These are phyloP conservation scores for Mortierella polycephala DNA, from an alignment of 371 early-diverging fungal species.

Conservation along the genomic window DNA sequence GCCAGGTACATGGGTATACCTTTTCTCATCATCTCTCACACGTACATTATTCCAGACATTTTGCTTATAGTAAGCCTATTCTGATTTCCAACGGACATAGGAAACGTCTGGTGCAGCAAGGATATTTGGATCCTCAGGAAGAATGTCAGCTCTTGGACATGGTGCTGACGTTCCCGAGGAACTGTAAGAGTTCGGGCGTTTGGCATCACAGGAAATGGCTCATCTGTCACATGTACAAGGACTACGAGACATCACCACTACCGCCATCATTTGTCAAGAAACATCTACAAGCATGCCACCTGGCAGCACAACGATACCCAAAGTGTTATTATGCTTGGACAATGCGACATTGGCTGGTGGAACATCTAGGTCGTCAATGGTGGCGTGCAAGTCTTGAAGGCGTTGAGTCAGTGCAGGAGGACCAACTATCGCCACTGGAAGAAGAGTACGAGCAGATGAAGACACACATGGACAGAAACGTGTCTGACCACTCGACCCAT, in stretches of 20 bases:
- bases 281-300: conserved; percentile 56
- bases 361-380: conserved; percentile 43
- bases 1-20: conserved; percentile 55
- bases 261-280: conserved; percentile 35
- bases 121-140: conserved; percentile 32
- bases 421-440: conserved; percentile 17
- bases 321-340: conserved; percentile 70
- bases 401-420: not conserved
- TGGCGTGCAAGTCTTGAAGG: conserved; percentile 27
- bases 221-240: conserved; percentile 21
- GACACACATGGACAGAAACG: conserved; percentile 58
- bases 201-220: conserved; percentile 69
- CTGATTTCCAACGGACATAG: conserved; percentile 22
- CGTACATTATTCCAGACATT: not conserved
- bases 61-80: not conserved
- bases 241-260: conserved; percentile 6
- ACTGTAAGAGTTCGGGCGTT: conserved; percentile 65
- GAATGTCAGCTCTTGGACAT: conserved; percentile 60
- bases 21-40: not conserved
- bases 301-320: conserved; percentile 58
- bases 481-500: conserved; percentile 68
- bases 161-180: conserved; percentile 63
- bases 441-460: conserved; percentile 51
- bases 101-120: conserved; percentile 55
- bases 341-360: conserved; percentile 62